Evolutionary conservation across 2,329 filamentous ascomycete genomes (phyloP).

Genomic region (Ophiosphaerella herpotricha): DNA sequence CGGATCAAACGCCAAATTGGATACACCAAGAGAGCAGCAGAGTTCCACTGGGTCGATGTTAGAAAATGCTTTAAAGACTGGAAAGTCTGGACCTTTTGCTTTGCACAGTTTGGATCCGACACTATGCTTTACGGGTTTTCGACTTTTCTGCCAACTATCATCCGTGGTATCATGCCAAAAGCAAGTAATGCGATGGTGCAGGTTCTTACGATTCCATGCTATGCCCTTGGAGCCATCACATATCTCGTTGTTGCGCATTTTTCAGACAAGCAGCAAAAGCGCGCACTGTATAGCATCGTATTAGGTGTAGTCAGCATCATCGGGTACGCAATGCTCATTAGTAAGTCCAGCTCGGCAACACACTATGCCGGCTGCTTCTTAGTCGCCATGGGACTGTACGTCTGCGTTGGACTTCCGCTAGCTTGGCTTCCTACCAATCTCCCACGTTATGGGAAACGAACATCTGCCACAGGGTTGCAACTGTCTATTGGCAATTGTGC

Average conservation of each 20-base stretch:
- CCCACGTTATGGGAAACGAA: conserved; percentile 76
- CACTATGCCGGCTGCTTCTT: conserved; percentile 79
- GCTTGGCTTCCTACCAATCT: conserved; percentile 69
- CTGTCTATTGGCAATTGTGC: conserved; percentile 71
- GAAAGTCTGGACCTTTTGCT: conserved; percentile 73
- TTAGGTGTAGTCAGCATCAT: conserved; percentile 67
- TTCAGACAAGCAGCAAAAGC: conserved; percentile 69
- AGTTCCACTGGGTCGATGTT: conserved; percentile 67
- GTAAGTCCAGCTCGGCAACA: conserved; percentile 62
- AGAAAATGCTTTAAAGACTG: conserved; percentile 71
- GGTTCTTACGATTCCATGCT: conserved; percentile 78
- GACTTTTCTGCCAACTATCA: conserved; percentile 80
- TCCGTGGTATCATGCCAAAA: conserved; percentile 65
- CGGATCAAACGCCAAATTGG: conserved; percentile 58
- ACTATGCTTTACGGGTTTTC: conserved; percentile 80
- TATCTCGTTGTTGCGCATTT: conserved; percentile 70
- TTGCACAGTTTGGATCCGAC: conserved; percentile 73
- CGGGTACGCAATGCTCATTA: conserved; percentile 71
- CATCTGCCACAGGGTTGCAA: conserved; percentile 72
- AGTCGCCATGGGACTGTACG: conserved; percentile 74
- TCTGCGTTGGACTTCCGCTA: conserved; percentile 59
- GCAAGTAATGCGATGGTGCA: conserved; percentile 71
- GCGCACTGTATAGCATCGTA: conserved; percentile 67
- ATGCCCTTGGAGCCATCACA: conserved; percentile 70
- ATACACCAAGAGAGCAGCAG: conserved; percentile 54